Base-by-base conservation (phyloP, 768 basidiomycete genomes). In the Amyloporia xantha region DNA sequence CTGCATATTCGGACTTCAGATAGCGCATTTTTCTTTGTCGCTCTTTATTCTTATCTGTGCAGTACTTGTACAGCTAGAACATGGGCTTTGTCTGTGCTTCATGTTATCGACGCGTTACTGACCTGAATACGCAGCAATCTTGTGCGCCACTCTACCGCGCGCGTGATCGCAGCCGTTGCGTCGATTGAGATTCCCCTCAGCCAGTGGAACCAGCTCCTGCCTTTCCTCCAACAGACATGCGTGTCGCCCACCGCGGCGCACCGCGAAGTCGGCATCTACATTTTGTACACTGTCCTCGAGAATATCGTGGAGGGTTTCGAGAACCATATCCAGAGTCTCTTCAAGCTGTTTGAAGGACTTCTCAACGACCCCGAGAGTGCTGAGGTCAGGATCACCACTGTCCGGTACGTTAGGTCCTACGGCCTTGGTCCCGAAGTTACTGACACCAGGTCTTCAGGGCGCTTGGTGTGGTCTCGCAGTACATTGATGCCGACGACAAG, bases 101-200 rank as follows among this genome's bases (percentile, higher is more conserved):
- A 58, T 54, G 47, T 48, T 42, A n/a, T n/a, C n/a, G n/a, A n/a
- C n/a, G n/a, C n/a, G n/a, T n/a, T n/a, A n/a, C n/a, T n/a, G n/a
- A 35, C 33, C n/a, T 50, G 56, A 24, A 12, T 54, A 47, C 47
- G 2, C 62, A 97, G 93, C 56, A 80, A 86, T 49, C 82, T 93
- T 53, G 93, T 96, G 45, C 89, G 93, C 49, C 91, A 97, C 66
- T 88, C 94, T 9, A 81, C 86, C 41, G 89, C 95, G 20, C 90
- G 96, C 41, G 87, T 95, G 49, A 80, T 98, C 54, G 90, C 95
- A 37, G 86, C 91, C 50, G 87, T 98, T 67, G 95, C 94, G 17
- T 78, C 81, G 47, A 79, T 92, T 62, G 96, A 99, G 65, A 76
- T 97, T 51, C 78, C 84, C 13, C 64, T 76, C 47, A 80, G 81